phyloP scores from a whole-genome alignment of 2,329 filamentous ascomycete genomes.

The Tolypocladium ophioglossoides region DNA sequence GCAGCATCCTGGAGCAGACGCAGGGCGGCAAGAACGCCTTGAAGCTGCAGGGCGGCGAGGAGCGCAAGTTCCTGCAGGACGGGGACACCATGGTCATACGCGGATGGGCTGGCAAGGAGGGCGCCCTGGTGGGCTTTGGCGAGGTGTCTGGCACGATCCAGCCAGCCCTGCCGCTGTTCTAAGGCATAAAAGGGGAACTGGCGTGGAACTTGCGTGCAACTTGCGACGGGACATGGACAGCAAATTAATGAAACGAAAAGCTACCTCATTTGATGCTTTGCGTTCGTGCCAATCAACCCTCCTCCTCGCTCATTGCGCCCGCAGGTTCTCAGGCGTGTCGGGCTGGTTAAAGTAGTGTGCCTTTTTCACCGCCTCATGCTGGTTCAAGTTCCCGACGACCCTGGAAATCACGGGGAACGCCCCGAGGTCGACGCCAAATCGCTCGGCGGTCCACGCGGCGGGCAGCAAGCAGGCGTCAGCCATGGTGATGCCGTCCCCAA shows the following conservation, averaged over 20 bases:
- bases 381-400: slow-evolving; percentile 34
- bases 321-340: slow-evolving; percentile 30
- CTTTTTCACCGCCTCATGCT: slow-evolving; percentile 37
- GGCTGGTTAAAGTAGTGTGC: slow-evolving; percentile 44
- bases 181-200: neutral
- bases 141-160: slow-evolving; percentile 55
- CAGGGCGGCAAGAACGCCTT: slow-evolving; percentile 57
- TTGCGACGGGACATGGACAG: neutral
- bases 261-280: neutral
- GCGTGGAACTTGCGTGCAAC: neutral
- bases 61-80: slow-evolving; percentile 62
- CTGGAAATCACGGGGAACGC: slow-evolving; percentile 34
- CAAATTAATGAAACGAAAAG: neutral
- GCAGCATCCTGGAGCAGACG: slow-evolving; percentile 63
- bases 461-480: slow-evolving; percentile 50
- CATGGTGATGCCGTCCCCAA: slow-evolving; percentile 43
- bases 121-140: slow-evolving; percentile 65
- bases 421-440: slow-evolving; percentile 41
- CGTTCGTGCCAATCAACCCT: neutral
- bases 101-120: slow-evolving; percentile 55
- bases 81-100: slow-evolving; percentile 59
- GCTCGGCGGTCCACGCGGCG: slow-evolving; percentile 45
- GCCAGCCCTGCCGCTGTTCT: slow-evolving; percentile 19
- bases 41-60: slow-evolving; percentile 50
- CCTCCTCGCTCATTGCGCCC: neutral